Evolutionary conservation across 2,329 filamentous ascomycete species (phyloP), one percentile per base, ranked within the genome.

Genomic region (Botrytis aclada): DNA sequence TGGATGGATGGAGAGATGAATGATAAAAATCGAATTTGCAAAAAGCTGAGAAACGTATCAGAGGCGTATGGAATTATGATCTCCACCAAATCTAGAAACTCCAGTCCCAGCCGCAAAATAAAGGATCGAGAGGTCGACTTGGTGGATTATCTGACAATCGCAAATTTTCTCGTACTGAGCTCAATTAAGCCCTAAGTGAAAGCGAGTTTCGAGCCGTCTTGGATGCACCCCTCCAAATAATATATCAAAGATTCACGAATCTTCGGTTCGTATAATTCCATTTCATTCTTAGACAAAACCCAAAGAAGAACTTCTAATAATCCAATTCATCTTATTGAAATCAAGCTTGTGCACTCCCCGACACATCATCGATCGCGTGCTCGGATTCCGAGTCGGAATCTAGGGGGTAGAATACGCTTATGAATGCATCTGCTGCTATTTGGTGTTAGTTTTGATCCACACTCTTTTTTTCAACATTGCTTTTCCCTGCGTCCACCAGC

Each of bases 361-460:
- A 7, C 14, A 18, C 4, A 37, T 66, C 63, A 16, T 37, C 45
- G 9, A 41, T 32, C 18, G 25, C 47, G 10, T 9, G 3, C 10
- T 54, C 64, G 9, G 56, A 67, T 14, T 63, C 71, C 0, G 39
- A 39, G 8, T 71, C 47, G 1, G 64, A 72, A 16, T 69, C 71
- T 8, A 20, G 32, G 10, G 67, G 72, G 14, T 32, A 25, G 60
- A 73, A 73, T 20, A 73, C 18, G 25, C 39, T 37, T 16, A 73
- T 51, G 37, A 73, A 73, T n/a, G 60, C 72, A 41, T 71, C 65
- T 65, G 72, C 67, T 39, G 60, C 72, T 73, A 20, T 71, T 67
- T 20, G 34, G 3, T n/a, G 37, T 56, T 34, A 69, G 51, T 14
- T 16, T 8, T 32, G 9, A 2, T 18, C 43, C 29, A 20, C 22